Percentiles rank a stretch among this genome's conserved stretches.
Conservation (phyloP, 1,139 yeast species). For the Debaryomyces psychrophilus region DNA sequence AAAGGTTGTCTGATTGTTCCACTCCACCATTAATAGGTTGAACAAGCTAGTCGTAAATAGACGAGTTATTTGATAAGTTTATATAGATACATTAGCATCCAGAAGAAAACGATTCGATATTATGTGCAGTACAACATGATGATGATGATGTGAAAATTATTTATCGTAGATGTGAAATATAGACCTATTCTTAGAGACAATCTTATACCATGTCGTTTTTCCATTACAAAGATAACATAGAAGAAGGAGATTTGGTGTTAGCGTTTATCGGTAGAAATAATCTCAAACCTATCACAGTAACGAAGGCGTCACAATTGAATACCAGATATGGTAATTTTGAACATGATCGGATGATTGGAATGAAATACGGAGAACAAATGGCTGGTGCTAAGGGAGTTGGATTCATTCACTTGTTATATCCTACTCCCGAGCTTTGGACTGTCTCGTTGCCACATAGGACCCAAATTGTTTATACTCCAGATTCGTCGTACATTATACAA, state of each 20-base stretch:
- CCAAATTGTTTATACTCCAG: conserved; percentile 96
- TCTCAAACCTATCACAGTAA: conserved; percentile 72
- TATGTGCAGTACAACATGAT: neutral
- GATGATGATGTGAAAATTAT: conserved; percentile 6
- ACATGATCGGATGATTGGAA: conserved; percentile 81
- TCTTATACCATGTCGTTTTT: conserved; percentile 44
- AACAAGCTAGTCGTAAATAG: too few species aligned
- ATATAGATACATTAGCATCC: too few species aligned
- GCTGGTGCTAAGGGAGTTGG: conserved; percentile 81
- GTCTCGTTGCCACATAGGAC: conserved; percentile 94
- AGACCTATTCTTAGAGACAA: neutral
- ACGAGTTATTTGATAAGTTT: too few species aligned
- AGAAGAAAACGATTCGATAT: neutral
- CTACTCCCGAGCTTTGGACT: conserved; percentile 97
- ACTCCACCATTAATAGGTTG: too few species aligned
- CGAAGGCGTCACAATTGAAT: conserved; percentile 62
- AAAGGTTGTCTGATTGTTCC: too few species aligned
- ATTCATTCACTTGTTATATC: conserved; percentile 83
- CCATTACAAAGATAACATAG: conserved; percentile 58
- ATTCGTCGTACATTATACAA: conserved; percentile 87
- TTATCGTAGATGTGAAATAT: conserved; percentile 1
- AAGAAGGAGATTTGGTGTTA: conserved; percentile 83
- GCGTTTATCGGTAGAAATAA: conserved; percentile 83
- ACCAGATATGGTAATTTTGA: conserved; percentile 89
- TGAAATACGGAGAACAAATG: conserved; percentile 83